These are phyloP conservation scores for Ascoidea tarda DNA, from an alignment of 805 yeast genomes.

Conservation along the genomic window DNA sequence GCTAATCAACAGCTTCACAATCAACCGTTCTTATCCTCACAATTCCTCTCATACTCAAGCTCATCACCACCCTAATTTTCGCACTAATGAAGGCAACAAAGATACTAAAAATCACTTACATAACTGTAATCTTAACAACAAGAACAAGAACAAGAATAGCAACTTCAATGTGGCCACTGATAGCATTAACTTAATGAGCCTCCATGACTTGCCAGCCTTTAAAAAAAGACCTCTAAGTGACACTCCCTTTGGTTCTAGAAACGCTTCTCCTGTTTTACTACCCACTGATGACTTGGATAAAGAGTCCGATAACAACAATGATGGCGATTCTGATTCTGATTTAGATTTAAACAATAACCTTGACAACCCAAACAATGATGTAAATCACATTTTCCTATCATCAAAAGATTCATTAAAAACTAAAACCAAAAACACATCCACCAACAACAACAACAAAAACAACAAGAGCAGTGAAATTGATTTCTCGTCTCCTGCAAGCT, in stretches of 20 bases:
- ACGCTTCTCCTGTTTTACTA: constrained; percentile 33
- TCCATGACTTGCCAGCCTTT: constrained; percentile 32
- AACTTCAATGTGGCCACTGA: neutral
- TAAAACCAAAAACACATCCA: constrained; percentile 16
- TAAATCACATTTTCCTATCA: too few relatives aligned
- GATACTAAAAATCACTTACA: neutral
- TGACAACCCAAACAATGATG: neutral
- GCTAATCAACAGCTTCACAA: too few relatives aligned
- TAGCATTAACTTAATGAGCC: neutral
- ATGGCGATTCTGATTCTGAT: neutral
- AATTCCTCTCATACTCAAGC: too few relatives aligned
- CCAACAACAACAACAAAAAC: constrained; percentile 9
- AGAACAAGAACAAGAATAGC: neutral
- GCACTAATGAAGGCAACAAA: too few relatives aligned
- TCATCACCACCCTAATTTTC: too few relatives aligned
- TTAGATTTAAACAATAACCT: neutral
- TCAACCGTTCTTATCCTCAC: too few relatives aligned
- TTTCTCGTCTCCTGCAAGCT: constrained; percentile 11
- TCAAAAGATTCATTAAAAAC: constrained; percentile 10
- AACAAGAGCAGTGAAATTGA: constrained; percentile 4
- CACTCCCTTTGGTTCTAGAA: constrained; percentile 50
- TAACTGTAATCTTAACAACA: too few relatives aligned
- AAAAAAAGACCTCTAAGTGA: constrained; percentile 63
- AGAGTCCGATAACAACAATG: neutral
- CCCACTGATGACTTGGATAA: neutral